A percentile compares a stretch with the other conserved stretches of the same genome.
Conservation (phyloP, 257 asterid species). For the Gynochthodes officinalis region DNA sequence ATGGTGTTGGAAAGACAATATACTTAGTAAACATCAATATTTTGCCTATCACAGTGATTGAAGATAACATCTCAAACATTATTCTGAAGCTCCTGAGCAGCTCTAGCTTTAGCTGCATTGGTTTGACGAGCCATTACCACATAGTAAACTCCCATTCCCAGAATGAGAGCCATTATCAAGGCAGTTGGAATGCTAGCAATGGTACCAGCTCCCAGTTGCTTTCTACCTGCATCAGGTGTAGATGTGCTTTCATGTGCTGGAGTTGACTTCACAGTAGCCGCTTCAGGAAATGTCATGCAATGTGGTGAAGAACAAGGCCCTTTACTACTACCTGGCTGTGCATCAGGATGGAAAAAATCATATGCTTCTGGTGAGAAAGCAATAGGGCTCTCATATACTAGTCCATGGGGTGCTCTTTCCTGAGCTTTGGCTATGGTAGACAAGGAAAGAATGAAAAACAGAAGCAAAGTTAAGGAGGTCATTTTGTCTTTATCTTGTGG, state of each 20-base stretch:
- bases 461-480: conserved; percentile 24
- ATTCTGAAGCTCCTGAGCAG: conserved; percentile 20
- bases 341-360: conserved; percentile 38
- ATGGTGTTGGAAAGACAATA: conserved; percentile 4
- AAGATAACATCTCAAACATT: conserved; percentile 19
- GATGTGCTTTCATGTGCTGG: conserved; percentile 31
- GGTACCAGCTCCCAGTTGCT: conserved; percentile 22
- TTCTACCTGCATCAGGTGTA: conserved; percentile 8
- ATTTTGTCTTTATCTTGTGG: background rate
- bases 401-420: conserved; percentile 44
- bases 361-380: conserved; percentile 46
- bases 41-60: background rate
- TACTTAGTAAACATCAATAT: background rate
- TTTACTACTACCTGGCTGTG: conserved; percentile 16
- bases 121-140: conserved; percentile 14
- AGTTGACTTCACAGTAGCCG: conserved; percentile 38
- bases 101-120: conserved; percentile 20
- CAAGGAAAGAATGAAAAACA: conserved; percentile 16
- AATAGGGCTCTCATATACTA: conserved; percentile 29
- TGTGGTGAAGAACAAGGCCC: conserved; percentile 20
- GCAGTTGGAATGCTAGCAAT: conserved; percentile 30
- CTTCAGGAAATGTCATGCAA: conserved; percentile 35
- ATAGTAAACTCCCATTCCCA: conserved; percentile 32
- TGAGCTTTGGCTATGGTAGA: conserved; percentile 24
- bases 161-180: conserved; percentile 22